These are phyloP conservation scores for Dactylonectria macrodidyma DNA, from an alignment of 2,329 filamentous ascomycete species.

Conservation along the genomic window DNA sequence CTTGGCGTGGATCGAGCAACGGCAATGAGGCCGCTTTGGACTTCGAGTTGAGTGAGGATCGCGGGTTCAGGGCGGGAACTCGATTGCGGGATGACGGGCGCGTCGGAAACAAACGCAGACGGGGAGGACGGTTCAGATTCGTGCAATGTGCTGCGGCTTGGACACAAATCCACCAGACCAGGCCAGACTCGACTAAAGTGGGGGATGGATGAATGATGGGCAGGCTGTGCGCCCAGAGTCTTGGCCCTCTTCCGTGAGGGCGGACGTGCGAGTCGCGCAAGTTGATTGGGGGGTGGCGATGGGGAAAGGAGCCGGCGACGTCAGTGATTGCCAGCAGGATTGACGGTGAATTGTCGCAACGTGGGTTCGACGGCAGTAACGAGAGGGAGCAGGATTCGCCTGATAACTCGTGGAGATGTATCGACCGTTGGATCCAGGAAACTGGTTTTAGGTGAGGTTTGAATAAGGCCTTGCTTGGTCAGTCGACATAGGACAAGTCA, in stretches of 20 bases:
- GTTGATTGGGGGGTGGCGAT: conserved; percentile 16
- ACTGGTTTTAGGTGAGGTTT: conserved; percentile 14
- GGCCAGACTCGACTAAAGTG: conserved; percentile 25
- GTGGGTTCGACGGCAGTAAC: background rate
- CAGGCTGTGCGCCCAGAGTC: conserved; percentile 32
- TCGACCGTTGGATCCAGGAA: background rate
- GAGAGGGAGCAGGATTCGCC: background rate
- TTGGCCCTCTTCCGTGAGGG: conserved; percentile 19
- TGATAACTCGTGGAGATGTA: background rate
- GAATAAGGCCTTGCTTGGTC: conserved; percentile 14
- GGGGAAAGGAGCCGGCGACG: conserved; percentile 1
- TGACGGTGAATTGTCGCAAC: background rate
- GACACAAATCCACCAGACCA: conserved; percentile 16
- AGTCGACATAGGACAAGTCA: conserved; percentile 26
- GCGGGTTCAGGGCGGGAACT: conserved; percentile 8
- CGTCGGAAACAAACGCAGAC: conserved; percentile 24
- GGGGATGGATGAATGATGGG: conserved; percentile 32
- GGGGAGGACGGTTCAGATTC: conserved; percentile 29
- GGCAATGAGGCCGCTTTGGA: background rate
- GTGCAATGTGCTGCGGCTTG: conserved; percentile 37
- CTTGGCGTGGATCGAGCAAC: background rate
- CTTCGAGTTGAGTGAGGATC: background rate
- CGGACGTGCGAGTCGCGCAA: conserved; percentile 11
- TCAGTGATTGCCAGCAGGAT: conserved; percentile 1
- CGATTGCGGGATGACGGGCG: conserved; percentile 13